Evolutionary conservation across 73 alveolate genomes (phyloP).

Genomic region (Halteria grandinella): DNA sequence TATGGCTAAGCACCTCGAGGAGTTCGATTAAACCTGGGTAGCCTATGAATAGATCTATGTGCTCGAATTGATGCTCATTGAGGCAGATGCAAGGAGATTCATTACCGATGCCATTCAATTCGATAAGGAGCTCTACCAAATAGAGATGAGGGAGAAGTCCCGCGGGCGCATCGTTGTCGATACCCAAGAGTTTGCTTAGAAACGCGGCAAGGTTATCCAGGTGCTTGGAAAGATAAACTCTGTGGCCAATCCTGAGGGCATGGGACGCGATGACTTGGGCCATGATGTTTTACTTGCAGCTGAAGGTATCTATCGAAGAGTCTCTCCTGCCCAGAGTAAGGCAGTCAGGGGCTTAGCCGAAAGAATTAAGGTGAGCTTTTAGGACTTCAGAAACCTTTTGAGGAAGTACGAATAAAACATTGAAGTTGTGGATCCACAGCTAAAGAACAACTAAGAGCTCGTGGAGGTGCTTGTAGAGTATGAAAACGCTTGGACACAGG

Average conservation of each 20-base stretch:
- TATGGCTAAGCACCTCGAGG: constrained; percentile 52
- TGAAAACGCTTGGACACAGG: constrained; percentile 92
- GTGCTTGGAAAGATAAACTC: constrained; percentile 89
- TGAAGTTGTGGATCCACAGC: constrained; percentile 95
- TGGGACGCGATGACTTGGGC: constrained; percentile 95
- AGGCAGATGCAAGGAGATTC: constrained; percentile 92
- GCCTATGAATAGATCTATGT: constrained; percentile 87
- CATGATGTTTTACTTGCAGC: constrained; percentile 87
- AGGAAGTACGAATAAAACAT: constrained; percentile 90
- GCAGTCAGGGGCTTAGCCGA: constrained; percentile 91
- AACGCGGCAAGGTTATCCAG: constrained; percentile 74
- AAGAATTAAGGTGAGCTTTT: constrained; percentile 66
- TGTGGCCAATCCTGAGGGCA: constrained; percentile 96
- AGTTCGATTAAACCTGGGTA: constrained; percentile 71
- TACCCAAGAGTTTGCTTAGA: constrained; percentile 44
- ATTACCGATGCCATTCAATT: constrained; percentile 91
- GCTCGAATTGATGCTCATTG: constrained; percentile 93
- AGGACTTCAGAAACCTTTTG: constrained; percentile 68
- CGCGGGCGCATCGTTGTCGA: constrained; percentile 86
- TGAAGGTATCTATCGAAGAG: constrained; percentile 90
- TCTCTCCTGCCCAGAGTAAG: constrained; percentile 73
- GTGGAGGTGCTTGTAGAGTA: constrained; percentile 85
- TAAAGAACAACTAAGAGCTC: constrained; percentile 92
- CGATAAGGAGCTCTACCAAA: constrained; percentile 88
- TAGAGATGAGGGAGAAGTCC: constrained; percentile 88